phyloP scores from a whole-genome alignment of 2,329 filamentous ascomycete species.

The Aspergillus fumigatiaffinis region DNA sequence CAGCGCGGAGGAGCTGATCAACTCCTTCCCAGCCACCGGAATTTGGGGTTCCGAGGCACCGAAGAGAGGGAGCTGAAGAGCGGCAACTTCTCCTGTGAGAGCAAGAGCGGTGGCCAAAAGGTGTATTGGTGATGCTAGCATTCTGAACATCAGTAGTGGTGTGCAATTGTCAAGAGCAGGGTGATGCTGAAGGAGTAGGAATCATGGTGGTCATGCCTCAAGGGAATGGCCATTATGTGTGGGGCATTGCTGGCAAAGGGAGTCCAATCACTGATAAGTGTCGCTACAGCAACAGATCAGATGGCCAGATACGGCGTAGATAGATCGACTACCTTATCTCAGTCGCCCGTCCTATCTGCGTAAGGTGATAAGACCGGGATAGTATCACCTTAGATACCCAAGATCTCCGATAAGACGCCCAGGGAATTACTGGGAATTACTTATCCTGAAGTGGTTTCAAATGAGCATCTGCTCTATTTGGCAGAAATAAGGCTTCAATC shows the following conservation, averaged over 20 bases:
- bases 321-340: too few relatives aligned
- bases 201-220: neutral
- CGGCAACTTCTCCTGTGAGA: conserved; percentile 9
- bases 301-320: too few relatives aligned
- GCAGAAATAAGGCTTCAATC: too few relatives aligned
- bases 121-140: neutral
- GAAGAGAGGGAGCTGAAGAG: conserved; percentile 18
- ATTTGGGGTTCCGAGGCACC: conserved; percentile 8
- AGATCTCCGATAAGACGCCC: too few relatives aligned
- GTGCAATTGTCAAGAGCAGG: neutral
- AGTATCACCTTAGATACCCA: too few relatives aligned
- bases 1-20: conserved; percentile 47
- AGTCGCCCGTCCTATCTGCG: too few relatives aligned
- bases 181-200: too few relatives aligned
- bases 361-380: too few relatives aligned
- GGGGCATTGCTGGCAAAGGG: neutral
- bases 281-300: too few relatives aligned
- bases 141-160: neutral
- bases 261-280: neutral
- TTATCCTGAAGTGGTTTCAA: too few relatives aligned
- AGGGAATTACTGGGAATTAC: too few relatives aligned
- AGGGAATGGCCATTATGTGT: neutral
- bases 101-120: neutral
- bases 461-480: too few relatives aligned
- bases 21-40: conserved; percentile 13